phyloP scores from a whole-genome alignment of 208 protist genomes.

The Leishmania braziliensis region DNA sequence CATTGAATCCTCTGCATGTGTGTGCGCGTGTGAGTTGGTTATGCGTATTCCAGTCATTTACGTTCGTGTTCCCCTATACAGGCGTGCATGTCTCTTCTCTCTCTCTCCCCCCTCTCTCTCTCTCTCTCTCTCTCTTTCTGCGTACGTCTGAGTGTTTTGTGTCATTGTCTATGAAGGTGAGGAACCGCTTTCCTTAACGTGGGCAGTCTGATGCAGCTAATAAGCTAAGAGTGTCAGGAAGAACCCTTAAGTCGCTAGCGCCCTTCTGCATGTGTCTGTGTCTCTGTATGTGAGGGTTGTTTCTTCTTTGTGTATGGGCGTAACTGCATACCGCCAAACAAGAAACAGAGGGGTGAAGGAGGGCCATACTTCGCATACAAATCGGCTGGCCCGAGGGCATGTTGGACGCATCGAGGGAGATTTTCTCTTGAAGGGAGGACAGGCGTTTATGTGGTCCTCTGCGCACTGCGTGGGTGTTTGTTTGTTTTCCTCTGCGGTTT shows the following conservation, averaged over 20 bases:
- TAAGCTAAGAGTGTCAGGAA: slow-evolving; percentile 8
- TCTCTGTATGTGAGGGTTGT: slow-evolving; percentile 2
- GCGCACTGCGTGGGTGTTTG: slow-evolving; percentile 15
- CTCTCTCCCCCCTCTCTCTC: neutral
- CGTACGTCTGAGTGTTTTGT: neutral
- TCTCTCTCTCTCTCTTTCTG: neutral
- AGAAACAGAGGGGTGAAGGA: too few relatives aligned
- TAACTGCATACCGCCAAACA: neutral
- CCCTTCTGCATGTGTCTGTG: neutral
- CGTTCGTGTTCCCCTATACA: neutral
- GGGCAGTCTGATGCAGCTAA: neutral
- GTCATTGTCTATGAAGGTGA: neutral
- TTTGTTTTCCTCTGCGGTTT: slow-evolving; percentile 3
- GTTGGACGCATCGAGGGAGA: too few relatives aligned
- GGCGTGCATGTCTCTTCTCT: neutral
- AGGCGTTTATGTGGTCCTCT: neutral
- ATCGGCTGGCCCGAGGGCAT: too few relatives aligned
- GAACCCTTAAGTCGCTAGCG: neutral
- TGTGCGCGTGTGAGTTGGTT: neutral
- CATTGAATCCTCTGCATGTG: neutral
- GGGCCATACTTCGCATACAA: too few relatives aligned
- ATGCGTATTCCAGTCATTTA: neutral
- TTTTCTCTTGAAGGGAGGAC: too few relatives aligned
- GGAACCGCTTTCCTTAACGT: neutral
- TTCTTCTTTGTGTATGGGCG: neutral